phyloP scores from a whole-genome alignment of 1,139 yeast genomes.

The Yamadazyma jaroonii region DNA sequence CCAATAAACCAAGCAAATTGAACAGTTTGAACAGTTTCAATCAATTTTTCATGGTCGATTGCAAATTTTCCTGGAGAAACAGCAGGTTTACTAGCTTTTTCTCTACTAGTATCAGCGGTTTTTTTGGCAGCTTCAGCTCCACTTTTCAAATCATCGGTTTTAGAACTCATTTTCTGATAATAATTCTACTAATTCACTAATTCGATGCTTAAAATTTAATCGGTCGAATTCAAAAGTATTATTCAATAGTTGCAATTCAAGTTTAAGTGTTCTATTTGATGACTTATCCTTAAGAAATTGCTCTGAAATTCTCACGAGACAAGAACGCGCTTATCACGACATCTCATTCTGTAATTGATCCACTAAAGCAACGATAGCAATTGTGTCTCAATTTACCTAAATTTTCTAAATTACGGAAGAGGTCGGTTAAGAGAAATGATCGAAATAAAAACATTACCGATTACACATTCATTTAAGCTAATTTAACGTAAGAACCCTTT shows the following conservation, averaged over 20 bases:
- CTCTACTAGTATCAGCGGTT: background rate
- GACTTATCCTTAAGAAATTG: background rate
- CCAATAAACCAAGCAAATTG: constrained; percentile 70
- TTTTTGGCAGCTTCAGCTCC: background rate
- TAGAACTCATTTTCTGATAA: background rate
- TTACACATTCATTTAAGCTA: constrained; percentile 1
- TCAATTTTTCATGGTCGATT: constrained; percentile 2
- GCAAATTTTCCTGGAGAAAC: background rate
- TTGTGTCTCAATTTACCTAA: too few relatives aligned
- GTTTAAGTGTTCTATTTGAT: background rate
- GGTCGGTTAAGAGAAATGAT: background rate
- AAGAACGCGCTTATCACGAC: background rate
- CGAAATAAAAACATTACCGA: background rate
- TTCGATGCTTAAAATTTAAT: too few relatives aligned
- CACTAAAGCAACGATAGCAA: background rate
- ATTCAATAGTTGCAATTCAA: background rate
- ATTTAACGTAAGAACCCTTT: constrained; percentile 55
- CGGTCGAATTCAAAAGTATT: too few relatives aligned
- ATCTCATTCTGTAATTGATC: background rate
- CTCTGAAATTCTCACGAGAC: constrained; percentile 3
- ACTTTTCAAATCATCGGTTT: background rate
- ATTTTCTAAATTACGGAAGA: too few relatives aligned
- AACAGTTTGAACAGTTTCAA: constrained; percentile 25
- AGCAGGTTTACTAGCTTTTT: background rate
- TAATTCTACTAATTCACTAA: too few relatives aligned